Evolutionary conservation across 2,329 filamentous ascomycete species (phyloP).

Genomic region (Exophiala sp.): DNA sequence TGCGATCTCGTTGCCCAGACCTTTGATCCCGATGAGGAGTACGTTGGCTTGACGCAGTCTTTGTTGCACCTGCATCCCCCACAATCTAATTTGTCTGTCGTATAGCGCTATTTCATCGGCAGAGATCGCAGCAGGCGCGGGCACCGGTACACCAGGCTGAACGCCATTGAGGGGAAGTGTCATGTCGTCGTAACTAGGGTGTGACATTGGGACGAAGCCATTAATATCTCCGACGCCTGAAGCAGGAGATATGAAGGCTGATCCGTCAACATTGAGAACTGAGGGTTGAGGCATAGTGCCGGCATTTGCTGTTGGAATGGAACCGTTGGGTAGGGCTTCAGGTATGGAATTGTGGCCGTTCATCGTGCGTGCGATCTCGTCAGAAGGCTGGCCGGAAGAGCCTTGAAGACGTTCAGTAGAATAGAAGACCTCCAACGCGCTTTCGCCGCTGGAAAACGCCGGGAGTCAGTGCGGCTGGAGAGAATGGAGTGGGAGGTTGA

Average conservation of each 20-base stretch:
- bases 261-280: neutral
- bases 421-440: neutral
- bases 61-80: constrained; percentile 93
- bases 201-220: constrained; percentile 7
- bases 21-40: constrained; percentile 79
- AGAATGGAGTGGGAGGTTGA: neutral
- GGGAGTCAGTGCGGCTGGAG: neutral
- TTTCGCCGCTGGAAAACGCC: neutral
- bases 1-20: constrained; percentile 86
- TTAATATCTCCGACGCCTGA: constrained; percentile 8
- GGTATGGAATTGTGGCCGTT: constrained; percentile 5
- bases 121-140: constrained; percentile 22
- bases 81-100: constrained; percentile 92
- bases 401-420: neutral
- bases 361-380: neutral
- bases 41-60: constrained; percentile 83
- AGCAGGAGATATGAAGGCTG: constrained; percentile 7
- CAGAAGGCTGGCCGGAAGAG: neutral
- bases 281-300: neutral
- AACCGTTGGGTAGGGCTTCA: constrained; percentile 5
- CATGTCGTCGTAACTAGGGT: constrained; percentile 12
- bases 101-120: constrained; percentile 94
- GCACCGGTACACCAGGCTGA: constrained; percentile 13
- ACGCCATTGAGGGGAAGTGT: constrained; percentile 12
- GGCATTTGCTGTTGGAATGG: neutral